A percentile compares a stretch with the other conserved stretches of the same genome.
Conservation (phyloP, 1,284 basidiomycete species). For the Tausonia pullulans region DNA sequence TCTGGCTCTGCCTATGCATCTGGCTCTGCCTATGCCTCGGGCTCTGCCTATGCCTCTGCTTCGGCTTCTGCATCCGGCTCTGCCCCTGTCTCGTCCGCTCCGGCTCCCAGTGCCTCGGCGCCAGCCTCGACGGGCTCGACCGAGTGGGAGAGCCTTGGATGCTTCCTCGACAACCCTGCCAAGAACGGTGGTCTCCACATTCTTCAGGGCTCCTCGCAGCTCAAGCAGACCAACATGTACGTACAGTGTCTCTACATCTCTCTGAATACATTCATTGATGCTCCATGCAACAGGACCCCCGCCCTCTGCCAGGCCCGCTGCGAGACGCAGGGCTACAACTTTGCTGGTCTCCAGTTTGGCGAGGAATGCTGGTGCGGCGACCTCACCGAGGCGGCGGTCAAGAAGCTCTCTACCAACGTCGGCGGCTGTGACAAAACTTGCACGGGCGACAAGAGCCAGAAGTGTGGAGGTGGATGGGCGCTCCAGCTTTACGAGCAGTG, state of each 20-base stretch:
- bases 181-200: constrained; percentile 5
- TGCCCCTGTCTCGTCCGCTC: not conserved
- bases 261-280: not conserved
- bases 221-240: constrained; percentile 3
- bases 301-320: constrained; percentile 12
- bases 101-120: not conserved
- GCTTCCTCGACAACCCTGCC: constrained; percentile 14
- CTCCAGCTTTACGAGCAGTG: constrained; percentile 15
- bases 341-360: constrained; percentile 15
- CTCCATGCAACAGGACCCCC: not conserved
- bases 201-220: constrained; percentile 2
- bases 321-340: constrained; percentile 16
- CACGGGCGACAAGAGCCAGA: constrained; percentile 20
- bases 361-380: constrained; percentile 16
- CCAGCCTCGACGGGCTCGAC: not conserved
- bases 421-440: constrained; percentile 22
- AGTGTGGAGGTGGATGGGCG: constrained; percentile 24
- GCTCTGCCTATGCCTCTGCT: not conserved
- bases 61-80: not conserved
- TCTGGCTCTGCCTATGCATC: not conserved
- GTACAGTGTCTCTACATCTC: not conserved
- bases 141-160: constrained; percentile 16
- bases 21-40: not conserved
- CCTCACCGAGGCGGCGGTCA: constrained; percentile 8
- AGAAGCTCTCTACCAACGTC: not conserved